Evolutionary conservation across 371 early-diverging fungal species (phyloP), one percentile per base, ranked within the genome.

Genomic region (Mucor lusitanicus): DNA sequence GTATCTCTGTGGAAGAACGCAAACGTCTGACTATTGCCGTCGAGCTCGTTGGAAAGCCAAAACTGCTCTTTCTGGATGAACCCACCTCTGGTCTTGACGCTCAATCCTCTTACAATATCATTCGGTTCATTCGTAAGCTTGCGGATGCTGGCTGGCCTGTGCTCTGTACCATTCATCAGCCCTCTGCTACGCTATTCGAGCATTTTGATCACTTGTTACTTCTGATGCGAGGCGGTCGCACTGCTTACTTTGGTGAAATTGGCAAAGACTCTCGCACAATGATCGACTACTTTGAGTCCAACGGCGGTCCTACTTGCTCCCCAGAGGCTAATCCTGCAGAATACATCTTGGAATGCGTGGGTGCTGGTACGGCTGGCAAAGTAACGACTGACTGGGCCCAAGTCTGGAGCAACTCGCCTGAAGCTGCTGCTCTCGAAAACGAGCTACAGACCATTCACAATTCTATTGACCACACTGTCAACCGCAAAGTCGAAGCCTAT

Each of bases 81-180:
- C 95, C 94, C 27, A 94, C 94, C 6, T 92, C 92, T 54, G 94
- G 94, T 54, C 80, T 94, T 2, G 84, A 92, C 64, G n/a, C n/a
- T n/a, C n/a, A n/a, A n/a, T n/a, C n/a, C n/a, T n/a, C n/a, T n/a
- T n/a, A n/a, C n/a, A n/a, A n/a, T n/a, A n/a, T n/a, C n/a, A n/a
- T n/a, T n/a, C n/a, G n/a, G n/a, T n/a, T n/a, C n/a, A n/a, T n/a
- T n/a, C n/a, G n/a, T n/a, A n/a, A n/a, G n/a, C n/a, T n/a, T n/a
- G n/a, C n/a, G n/a, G n/a, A n/a, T n/a, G n/a, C n/a, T n/a, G n/a
- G n/a, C n/a, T n/a, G n/a, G n/a, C n/a, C n/a, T n/a, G n/a, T n/a
- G n/a, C n/a, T 87, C 86, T 92, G 92, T 80, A 92, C 95, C 2
- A 94, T 94, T 63, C 95, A 95, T 74, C 95, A 94, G 74, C 95